Conservation (phyloP, 441 rosid genomes). For the Corymbia calophylla region DNA sequence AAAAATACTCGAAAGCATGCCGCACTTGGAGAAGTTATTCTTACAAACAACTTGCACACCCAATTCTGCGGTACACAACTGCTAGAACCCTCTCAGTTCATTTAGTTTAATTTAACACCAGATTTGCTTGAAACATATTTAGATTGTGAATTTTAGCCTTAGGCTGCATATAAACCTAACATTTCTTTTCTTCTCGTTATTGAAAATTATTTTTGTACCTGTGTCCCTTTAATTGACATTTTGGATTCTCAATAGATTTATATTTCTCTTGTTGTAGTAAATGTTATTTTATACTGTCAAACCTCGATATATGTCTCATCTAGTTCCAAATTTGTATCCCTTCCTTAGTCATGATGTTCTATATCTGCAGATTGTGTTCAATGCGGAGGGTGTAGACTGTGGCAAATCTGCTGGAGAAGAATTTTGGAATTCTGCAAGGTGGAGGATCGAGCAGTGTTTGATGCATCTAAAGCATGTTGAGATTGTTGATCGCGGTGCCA, state of each 20-base stretch:
- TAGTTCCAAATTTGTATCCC: neutral
- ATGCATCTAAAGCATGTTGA: neutral
- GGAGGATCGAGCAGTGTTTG: neutral
- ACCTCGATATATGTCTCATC: neutral
- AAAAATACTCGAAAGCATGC: neutral
- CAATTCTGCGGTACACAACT: neutral
- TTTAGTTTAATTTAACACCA: neutral
- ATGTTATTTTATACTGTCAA: neutral
- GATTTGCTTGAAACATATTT: neutral
- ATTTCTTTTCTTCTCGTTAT: neutral
- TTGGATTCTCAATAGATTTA: neutral
- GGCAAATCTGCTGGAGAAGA: neutral
- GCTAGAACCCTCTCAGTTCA: neutral
- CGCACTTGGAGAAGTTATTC: neutral
- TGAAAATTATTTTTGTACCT: neutral
- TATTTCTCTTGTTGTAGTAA: neutral
- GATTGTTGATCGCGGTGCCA: neutral
- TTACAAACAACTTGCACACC: neutral
- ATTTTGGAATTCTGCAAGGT: neutral
- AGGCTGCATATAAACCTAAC: rapidly evolving
- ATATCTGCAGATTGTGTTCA: neutral
- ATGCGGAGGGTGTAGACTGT: rapidly evolving
- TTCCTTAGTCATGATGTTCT: neutral
- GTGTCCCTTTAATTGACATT: neutral
- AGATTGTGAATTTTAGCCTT: neutral